phyloP scores from a whole-genome alignment of 257 asterid genomes.

The Solanum rostratum region DNA sequence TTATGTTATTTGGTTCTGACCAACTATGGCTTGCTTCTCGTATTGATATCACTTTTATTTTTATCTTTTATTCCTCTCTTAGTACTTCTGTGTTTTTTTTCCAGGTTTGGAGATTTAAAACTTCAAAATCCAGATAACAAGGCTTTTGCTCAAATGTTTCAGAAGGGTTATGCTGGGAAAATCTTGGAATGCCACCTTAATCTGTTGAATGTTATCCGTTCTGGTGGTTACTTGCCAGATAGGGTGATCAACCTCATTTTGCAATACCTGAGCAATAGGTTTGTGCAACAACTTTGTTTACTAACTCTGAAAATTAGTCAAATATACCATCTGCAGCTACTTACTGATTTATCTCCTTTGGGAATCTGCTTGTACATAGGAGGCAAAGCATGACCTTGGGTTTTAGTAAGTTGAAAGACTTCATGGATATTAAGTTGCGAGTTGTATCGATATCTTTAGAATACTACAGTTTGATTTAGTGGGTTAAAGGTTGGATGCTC shows the following conservation, averaged over 20 bases:
- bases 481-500: background rate
- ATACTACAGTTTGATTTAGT: background rate
- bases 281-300: slow-evolving; percentile 11
- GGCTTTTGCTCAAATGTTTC: slow-evolving; percentile 96
- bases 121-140: slow-evolving; percentile 90
- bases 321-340: background rate
- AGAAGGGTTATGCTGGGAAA: slow-evolving; percentile 90
- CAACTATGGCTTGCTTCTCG: background rate
- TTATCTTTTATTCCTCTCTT: background rate
- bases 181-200: slow-evolving; percentile 90
- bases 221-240: slow-evolving; percentile 93
- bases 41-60: background rate
- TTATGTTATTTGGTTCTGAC: background rate
- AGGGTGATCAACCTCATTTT: slow-evolving; percentile 90
- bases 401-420: background rate
- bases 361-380: background rate
- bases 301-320: background rate
- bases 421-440: background rate
- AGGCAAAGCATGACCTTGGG: background rate
- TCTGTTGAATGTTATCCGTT: slow-evolving; percentile 69
- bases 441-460: background rate
- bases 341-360: background rate
- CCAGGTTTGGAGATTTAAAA: slow-evolving; percentile 88
- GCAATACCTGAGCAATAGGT: slow-evolving; percentile 95
- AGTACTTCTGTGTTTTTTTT: background rate